Evolutionary conservation across 2,329 filamentous ascomycete genomes (phyloP), one percentile per base, ranked within the genome.

Genomic region (Fusarium ramigenum): DNA sequence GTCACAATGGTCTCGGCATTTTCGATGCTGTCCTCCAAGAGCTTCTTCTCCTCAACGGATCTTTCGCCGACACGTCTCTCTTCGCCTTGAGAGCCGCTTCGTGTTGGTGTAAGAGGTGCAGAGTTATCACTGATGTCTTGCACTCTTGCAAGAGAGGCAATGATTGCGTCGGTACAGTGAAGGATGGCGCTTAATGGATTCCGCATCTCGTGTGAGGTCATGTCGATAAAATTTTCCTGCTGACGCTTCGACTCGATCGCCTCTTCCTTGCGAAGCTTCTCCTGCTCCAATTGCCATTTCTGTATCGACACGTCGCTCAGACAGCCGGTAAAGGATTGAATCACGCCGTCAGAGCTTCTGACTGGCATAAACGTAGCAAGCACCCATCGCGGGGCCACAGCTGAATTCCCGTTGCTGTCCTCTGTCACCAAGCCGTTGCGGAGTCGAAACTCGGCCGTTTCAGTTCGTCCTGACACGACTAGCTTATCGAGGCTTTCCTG

Each of bases 191-290:
- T 91, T 32, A 94, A 83, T 2, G 92, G 92, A 74, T 94, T 94
- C 32, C 92, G 87, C 88, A 93, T 91, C 78, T 93, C 91, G 78
- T 93, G 91, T 19, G 89, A 90, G 4, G 88, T 89, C 84, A 94
- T 93, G 80, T 94, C 93, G 77, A 95, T 93, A 76, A 95, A 95
- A 72, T 93, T 93, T 76, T 95, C 92, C 78, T 96, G 93, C 78
- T 93, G 92, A 9, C 91, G 84, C 75, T 88, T 89, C 36, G 87
- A 86, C 76, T 90, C 87, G 32, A 90, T 85, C 3, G 88, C 88
- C 63, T 90, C 87, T 47, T 87, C 86, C 78, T 86, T 88, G 57
- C 83, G 84, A 74, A 83, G 79, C 59, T 83, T 85, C 74, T 87
- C 87, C 56, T 82, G 83, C 69, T 85, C 86, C n/a, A 85, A 80